Percentiles rank a stretch among this genome's conserved stretches.
Conservation (phyloP, 352 stramenopile genomes). For the Globisporangium emineosum region DNA sequence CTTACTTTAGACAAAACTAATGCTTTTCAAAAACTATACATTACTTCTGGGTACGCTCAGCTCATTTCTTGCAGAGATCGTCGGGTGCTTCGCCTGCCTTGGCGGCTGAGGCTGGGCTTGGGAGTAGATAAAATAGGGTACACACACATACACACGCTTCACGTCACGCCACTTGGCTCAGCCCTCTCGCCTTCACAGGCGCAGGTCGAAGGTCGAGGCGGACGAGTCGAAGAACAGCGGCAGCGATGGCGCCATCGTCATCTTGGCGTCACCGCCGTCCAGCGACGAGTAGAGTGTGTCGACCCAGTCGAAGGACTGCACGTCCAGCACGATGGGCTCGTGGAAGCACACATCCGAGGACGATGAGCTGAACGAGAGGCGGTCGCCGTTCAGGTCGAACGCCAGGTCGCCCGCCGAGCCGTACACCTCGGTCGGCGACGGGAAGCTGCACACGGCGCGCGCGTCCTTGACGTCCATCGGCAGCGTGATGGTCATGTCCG, state of each 20-base stretch:
- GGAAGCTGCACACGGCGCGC: conserved; percentile 19
- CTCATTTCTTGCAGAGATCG: neutral
- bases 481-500: conserved; percentile 39
- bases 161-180: too few species aligned
- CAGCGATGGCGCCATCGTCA: neutral
- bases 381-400: conserved; percentile 18
- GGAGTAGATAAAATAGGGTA: conserved; percentile 5
- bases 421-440: conserved; percentile 41
- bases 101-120: neutral
- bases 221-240: conserved; percentile 21
- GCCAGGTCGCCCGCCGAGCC: conserved; percentile 21
- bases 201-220: conserved; percentile 9
- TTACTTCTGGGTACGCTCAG: neutral
- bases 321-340: conserved; percentile 22
- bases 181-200: neutral
- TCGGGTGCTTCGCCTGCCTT: neutral
- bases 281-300: conserved; percentile 51
- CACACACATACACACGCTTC: neutral
- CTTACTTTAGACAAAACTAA: neutral
- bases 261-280: conserved; percentile 20
- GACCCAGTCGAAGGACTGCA: conserved; percentile 50
- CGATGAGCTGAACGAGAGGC: neutral
- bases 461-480: conserved; percentile 14
- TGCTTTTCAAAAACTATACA: neutral
- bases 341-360: neutral